Percentiles rank a stretch among this genome's conserved stretches.
These are phyloP conservation scores for Vitis amurensis DNA, from an alignment of 164 flowering plant genomes.

Conservation along the genomic window DNA sequence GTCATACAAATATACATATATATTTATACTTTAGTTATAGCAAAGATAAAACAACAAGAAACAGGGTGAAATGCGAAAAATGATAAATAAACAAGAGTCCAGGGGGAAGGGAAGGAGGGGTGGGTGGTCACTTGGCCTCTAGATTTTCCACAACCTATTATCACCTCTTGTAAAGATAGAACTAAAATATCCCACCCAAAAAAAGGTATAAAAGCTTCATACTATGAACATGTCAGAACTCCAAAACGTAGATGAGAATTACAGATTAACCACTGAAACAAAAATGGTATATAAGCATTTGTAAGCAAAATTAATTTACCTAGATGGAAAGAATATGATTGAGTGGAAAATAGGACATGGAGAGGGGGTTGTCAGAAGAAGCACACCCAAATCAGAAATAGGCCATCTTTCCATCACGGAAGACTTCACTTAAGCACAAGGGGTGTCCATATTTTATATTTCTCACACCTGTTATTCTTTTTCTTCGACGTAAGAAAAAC, in stretches of 20 bases:
- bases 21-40: background rate
- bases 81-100: background rate
- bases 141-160: background rate
- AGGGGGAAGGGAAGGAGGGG: background rate
- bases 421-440: no score
- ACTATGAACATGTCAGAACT: constrained; percentile 2
- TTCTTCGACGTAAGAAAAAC: no score
- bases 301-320: no score
- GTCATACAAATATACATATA: background rate
- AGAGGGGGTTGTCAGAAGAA: no score
- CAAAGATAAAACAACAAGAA: background rate
- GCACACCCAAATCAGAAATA: no score
- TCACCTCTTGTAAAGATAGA: background rate
- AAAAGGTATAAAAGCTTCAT: constrained; percentile 4
- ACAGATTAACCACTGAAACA: background rate
- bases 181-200: background rate
- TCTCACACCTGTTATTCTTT: no score
- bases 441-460: no score
- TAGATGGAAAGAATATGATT: no score
- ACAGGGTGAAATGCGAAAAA: constrained; percentile 1
- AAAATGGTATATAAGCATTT: no score
- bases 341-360: no score
- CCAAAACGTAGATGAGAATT: background rate
- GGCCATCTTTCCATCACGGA: no score
- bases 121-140: background rate